A percentile compares a stretch with the other conserved stretches of the same genome.
Evolutionary conservation across 2,329 filamentous ascomycete species (phyloP).

Genomic region (Fusarium transvaalense): DNA sequence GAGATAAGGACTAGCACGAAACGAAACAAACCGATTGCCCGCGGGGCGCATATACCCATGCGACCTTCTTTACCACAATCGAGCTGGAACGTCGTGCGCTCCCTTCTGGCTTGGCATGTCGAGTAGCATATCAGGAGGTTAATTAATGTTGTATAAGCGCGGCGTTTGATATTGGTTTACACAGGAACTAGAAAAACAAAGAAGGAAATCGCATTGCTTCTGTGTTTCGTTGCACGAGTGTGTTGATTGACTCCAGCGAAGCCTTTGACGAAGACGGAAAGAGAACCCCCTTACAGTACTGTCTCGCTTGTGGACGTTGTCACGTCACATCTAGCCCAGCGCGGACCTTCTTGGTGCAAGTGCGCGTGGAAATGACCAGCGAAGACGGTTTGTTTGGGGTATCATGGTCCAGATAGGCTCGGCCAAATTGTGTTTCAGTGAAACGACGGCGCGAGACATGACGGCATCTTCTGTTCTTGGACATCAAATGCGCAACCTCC

Average conservation of each 20-base stretch:
- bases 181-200: constrained; percentile 49
- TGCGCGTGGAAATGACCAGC: constrained; percentile 23
- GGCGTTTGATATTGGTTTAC: constrained; percentile 53
- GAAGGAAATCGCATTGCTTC: constrained; percentile 42
- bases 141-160: constrained; percentile 53
- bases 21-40: constrained; percentile 33
- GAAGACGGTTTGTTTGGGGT: constrained; percentile 10
- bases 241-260: constrained; percentile 20
- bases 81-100: constrained; percentile 37
- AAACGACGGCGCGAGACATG: constrained; percentile 43
- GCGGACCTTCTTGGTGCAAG: constrained; percentile 3
- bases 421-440: constrained; percentile 29
- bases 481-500: constrained; percentile 8
- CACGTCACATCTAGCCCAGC: constrained; percentile 13
- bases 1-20: constrained; percentile 25
- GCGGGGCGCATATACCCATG: constrained; percentile 48
- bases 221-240: constrained; percentile 28
- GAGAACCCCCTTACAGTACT: constrained; percentile 9
- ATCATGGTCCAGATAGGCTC: constrained; percentile 16
- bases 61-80: constrained; percentile 44
- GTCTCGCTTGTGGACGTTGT: constrained; percentile 3
- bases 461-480: constrained; percentile 35
- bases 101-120: constrained; percentile 33
- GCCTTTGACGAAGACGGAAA: constrained; percentile 10
- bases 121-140: constrained; percentile 41